Percentiles rank a stretch among this genome's conserved stretches.
Evolutionary conservation across 2,329 filamentous ascomycete species (phyloP).

Genomic region (Fusarium sp.): DNA sequence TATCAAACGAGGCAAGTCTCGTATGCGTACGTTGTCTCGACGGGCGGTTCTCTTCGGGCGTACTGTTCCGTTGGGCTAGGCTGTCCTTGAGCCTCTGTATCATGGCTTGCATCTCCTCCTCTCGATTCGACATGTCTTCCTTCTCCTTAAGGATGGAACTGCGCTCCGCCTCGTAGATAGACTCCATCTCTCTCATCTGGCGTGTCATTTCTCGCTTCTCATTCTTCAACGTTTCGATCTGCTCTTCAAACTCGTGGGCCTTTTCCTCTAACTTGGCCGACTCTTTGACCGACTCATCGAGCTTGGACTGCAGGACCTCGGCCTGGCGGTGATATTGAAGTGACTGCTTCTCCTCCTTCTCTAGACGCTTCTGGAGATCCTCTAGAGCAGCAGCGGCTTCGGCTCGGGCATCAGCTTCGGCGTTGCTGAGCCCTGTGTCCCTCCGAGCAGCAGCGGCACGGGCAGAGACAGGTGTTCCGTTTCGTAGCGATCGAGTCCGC

Average conservation of each 20-base stretch:
- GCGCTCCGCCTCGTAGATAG: constrained; percentile 89
- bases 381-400: constrained; percentile 81
- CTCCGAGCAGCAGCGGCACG: constrained; percentile 72
- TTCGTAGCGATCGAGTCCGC: constrained; percentile 71
- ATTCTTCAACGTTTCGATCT: constrained; percentile 79
- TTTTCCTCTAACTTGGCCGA: constrained; percentile 88
- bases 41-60: constrained; percentile 64
- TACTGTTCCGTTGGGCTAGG: constrained; percentile 74
- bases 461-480: constrained; percentile 72
- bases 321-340: constrained; percentile 85
- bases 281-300: constrained; percentile 85
- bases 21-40: constrained; percentile 63
- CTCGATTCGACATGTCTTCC: constrained; percentile 81
- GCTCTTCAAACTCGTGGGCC: constrained; percentile 84
- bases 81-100: constrained; percentile 93
- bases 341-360: constrained; percentile 78
- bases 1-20: background rate
- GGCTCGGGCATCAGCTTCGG: constrained; percentile 76
- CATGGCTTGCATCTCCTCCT: constrained; percentile 89
- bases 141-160: constrained; percentile 89
- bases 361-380: constrained; percentile 82
- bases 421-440: constrained; percentile 57
- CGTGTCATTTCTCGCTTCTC: constrained; percentile 84
- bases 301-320: constrained; percentile 81
- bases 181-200: constrained; percentile 89